A percentile compares a stretch with the other conserved stretches of the same genome.
phyloP scores from a whole-genome alignment of 441 rosid species.

The Eugenia klotzschiana region DNA sequence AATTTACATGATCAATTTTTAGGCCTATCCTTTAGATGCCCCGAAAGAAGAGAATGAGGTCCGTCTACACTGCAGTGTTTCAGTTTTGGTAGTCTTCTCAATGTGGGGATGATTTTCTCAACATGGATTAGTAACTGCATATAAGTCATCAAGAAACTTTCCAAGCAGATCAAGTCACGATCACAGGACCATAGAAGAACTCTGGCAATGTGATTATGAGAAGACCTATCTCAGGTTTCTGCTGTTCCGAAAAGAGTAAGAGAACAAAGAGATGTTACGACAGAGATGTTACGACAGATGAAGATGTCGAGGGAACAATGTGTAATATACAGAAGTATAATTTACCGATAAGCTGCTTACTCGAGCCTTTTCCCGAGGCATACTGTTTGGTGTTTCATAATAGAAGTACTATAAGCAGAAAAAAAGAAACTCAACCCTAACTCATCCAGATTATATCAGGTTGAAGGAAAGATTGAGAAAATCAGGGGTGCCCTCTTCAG shows the following conservation, averaged over 20 bases:
- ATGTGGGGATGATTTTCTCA: neutral
- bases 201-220: neutral
- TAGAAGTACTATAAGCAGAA: neutral
- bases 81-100: neutral
- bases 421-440: neutral
- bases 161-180: neutral
- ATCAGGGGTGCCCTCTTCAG: neutral
- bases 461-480: neutral
- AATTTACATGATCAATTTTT: neutral
- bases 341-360: neutral
- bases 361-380: neutral
- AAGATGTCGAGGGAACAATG: neutral
- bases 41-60: neutral
- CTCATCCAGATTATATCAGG: neutral
- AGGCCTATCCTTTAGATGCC: neutral
- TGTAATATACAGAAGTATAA: neutral
- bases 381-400: neutral
- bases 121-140: neutral
- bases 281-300: no score
- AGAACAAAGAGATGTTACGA: neutral
- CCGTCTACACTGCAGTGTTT: neutral
- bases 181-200: neutral
- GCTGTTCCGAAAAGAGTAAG: neutral
- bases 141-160: neutral
- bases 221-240: neutral